Conservation (phyloP, 768 basidiomycete species). For the Xanthoconium purpureum region DNA sequence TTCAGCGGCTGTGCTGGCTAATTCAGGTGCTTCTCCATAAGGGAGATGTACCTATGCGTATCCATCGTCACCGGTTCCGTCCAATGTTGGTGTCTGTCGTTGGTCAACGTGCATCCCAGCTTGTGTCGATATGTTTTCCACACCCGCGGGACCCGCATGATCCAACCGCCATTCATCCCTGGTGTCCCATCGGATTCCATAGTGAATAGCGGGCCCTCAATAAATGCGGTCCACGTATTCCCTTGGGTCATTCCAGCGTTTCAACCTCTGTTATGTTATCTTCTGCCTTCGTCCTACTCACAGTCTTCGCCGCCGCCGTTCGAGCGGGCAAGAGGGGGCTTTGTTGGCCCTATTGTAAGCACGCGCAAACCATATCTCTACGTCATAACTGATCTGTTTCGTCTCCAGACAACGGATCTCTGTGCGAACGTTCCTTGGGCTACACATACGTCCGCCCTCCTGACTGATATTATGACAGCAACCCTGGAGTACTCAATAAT, state of each 20-base stretch:
- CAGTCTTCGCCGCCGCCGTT: constrained; percentile 15
- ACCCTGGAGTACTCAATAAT: constrained; percentile 33
- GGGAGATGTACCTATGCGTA: background rate
- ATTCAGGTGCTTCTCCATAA: background rate
- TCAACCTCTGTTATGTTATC: constrained; percentile 15
- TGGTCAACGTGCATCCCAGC: background rate
- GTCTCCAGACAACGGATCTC: constrained; percentile 25
- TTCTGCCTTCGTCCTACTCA: constrained; percentile 16
- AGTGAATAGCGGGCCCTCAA: background rate
- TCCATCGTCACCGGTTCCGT: constrained; percentile 1
- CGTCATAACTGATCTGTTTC: background rate
- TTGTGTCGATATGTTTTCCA: background rate
- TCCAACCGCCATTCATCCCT: background rate
- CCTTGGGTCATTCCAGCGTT: background rate
- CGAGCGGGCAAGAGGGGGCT: constrained; percentile 39
- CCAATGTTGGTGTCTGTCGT: background rate
- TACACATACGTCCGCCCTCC: background rate
- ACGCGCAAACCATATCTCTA: background rate
- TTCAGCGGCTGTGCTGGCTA: background rate
- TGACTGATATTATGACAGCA: constrained; percentile 13
- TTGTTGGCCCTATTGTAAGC: constrained; percentile 36
- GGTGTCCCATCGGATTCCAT: background rate
- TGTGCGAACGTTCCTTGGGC: constrained; percentile 21
- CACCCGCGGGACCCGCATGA: background rate
- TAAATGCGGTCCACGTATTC: constrained; percentile 11